Base-by-base conservation (phyloP, 106 monocot genomes). In the Chionographis japonica region DNA sequence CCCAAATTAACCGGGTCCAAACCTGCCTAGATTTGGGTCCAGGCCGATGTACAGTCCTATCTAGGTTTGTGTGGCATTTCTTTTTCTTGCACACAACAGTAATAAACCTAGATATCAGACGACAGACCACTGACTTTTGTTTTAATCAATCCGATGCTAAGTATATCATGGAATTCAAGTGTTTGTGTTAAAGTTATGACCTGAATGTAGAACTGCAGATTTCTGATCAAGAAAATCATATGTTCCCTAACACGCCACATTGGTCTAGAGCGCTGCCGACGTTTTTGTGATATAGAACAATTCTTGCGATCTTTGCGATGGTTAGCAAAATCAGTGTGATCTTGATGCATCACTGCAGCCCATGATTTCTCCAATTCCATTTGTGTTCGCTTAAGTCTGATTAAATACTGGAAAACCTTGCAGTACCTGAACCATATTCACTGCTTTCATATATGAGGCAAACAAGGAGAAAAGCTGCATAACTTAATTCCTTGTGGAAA, bases 151-250 rank as follows among this genome's bases (percentile, higher is more conserved):
- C 46, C 46, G 2, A 46, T 46, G 9, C 9, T 6, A 46, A 5
- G 9, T 46, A 46, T 46, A 10, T 46, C 46, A 46, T 46, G 46
- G 46, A 6, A 46, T 5, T 46, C 5, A 46, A 46, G 46, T 6
- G 46, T 46, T 46, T 6, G 43, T 56, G 4, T 50, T 35, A 60
- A 40, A 3, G 20, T 46, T 46, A 70, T 58, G 62, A 98, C 98
- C 92, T 98, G 98, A 70, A 98, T 98, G 67, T 98, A 98, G 74
- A 93, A 98, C 69, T 98, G 98, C 40, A 98, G 70, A 66, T 98
- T 98, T 70, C 98, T 89, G 54, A 98, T 90, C 52, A 98, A 80
- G 72, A 95, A 95, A 71, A 78, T 84, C 91, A 95, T 92, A 68
- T 95, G 92, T 69, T 92, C 95, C 64, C 92, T 79, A 50, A 91